phyloP scores from a whole-genome alignment of 306 rosid species.

The Lathyrus tuberosus region DNA sequence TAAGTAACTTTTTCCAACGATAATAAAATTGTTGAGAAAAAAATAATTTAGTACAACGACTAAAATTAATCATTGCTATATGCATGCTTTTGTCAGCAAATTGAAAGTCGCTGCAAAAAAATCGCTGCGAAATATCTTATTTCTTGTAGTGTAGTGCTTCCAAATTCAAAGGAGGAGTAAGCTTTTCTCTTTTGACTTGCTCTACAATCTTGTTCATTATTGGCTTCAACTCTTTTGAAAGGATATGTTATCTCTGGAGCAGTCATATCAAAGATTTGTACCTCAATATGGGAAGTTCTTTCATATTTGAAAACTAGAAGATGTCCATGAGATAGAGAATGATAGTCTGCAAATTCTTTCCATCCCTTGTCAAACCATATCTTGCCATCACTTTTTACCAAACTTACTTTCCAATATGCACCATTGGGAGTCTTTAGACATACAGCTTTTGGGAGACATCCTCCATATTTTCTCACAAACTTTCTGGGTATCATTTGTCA shows the following conservation, averaged over 20 bases:
- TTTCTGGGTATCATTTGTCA: constrained; percentile 40
- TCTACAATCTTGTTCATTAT: not conserved
- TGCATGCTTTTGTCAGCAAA: too few relatives aligned
- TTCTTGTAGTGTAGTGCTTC: too few relatives aligned
- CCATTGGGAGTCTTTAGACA: constrained; percentile 42
- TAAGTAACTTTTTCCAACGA: too few relatives aligned
- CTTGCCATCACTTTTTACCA: constrained; percentile 11
- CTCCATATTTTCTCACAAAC: constrained; percentile 38
- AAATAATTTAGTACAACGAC: too few relatives aligned
- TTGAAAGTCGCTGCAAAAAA: too few relatives aligned
- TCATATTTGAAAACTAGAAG: constrained; percentile 36
- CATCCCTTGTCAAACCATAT: too few relatives aligned
- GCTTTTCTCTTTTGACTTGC: not conserved
- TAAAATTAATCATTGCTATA: too few relatives aligned
- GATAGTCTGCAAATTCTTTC: constrained; percentile 38
- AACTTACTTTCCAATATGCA: constrained; percentile 35
- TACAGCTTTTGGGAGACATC: constrained; percentile 10
- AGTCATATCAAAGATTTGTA: constrained; percentile 13
- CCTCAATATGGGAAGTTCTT: not conserved
- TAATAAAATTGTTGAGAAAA: too few relatives aligned
- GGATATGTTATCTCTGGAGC: constrained; percentile 19
- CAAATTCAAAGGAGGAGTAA: not conserved
- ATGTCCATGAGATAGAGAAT: constrained; percentile 30
- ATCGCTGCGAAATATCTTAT: too few relatives aligned
- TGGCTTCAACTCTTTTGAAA: not conserved